Evolutionary conservation across 2,329 filamentous ascomycete genomes (phyloP).

Genomic region (Sporothrix mexicana): DNA sequence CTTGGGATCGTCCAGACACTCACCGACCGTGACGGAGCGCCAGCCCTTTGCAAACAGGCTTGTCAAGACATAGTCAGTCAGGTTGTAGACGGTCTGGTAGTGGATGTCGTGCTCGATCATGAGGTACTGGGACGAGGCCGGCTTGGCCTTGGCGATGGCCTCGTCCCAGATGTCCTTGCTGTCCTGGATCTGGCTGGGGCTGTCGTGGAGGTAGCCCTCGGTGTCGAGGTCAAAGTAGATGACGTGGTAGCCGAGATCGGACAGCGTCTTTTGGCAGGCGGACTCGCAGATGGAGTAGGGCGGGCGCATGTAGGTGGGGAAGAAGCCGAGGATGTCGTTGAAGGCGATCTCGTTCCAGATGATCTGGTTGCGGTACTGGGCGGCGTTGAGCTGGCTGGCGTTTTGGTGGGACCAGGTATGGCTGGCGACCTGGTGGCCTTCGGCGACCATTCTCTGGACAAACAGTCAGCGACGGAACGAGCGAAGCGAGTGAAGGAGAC

Average conservation of each 20-base stretch:
- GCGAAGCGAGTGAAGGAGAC: neutral
- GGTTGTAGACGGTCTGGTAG: constrained; percentile 54
- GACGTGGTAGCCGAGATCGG: constrained; percentile 47
- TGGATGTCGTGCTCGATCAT: constrained; percentile 59
- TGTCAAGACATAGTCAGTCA: constrained; percentile 53
- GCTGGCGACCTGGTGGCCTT: constrained; percentile 56
- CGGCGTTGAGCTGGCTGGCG: constrained; percentile 45
- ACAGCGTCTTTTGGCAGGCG: constrained; percentile 43
- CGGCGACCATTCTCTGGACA: constrained; percentile 48
- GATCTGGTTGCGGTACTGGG: constrained; percentile 49
- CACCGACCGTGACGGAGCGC: constrained; percentile 58
- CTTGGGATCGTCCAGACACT: constrained; percentile 59
- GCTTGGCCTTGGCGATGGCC: constrained; percentile 40
- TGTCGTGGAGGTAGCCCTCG: constrained; percentile 45
- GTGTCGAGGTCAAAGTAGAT: constrained; percentile 49
- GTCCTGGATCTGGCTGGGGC: constrained; percentile 44
- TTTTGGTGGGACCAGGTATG: constrained; percentile 57
- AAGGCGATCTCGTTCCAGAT: constrained; percentile 54
- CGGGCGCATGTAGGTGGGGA: constrained; percentile 56
- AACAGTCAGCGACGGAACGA: neutral
- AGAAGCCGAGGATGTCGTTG: constrained; percentile 50
- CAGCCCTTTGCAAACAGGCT: constrained; percentile 52
- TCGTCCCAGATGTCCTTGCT: constrained; percentile 46
- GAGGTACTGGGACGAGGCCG: constrained; percentile 47
- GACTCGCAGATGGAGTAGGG: constrained; percentile 50